These are phyloP conservation scores for Aspergillus ostianus DNA, from an alignment of 495 filamentous ascomycete species.

Conservation along the genomic window DNA sequence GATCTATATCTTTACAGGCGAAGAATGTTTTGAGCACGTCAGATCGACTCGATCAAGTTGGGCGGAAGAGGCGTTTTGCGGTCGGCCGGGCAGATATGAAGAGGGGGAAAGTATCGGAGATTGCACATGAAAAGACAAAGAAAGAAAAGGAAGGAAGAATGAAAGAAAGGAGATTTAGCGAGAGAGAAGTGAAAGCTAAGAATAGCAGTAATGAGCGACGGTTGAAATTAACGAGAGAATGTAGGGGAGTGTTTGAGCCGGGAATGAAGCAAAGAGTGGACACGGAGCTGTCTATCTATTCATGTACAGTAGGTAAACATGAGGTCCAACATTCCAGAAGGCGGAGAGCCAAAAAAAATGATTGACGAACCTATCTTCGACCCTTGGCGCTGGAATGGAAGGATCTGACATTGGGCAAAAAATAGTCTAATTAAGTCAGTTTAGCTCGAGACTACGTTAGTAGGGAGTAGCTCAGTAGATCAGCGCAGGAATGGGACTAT, in stretches of 20 bases:
- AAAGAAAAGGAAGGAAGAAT: slow-evolving; percentile 3
- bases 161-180: slow-evolving; percentile 7
- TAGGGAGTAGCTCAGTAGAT: background rate
- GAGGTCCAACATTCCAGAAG: slow-evolving; percentile 10
- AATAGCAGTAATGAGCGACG: slow-evolving; percentile 11
- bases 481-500: background rate
- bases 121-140: background rate
- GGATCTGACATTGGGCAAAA: slow-evolving; percentile 2
- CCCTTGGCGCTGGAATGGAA: slow-evolving; percentile 4
- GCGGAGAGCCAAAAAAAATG: slow-evolving; percentile 15
- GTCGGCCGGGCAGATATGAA: slow-evolving; percentile 7
- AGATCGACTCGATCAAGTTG: background rate
- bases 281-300: background rate
- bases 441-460: background rate
- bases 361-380: slow-evolving; percentile 12
- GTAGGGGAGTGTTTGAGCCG: background rate
- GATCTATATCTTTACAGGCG: background rate
- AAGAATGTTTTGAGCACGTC: background rate
- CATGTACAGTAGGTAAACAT: background rate
- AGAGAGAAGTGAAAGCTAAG: background rate
- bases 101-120: background rate
- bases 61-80: slow-evolving; percentile 6
- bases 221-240: slow-evolving; percentile 3
- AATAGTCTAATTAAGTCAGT: background rate
- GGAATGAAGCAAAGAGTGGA: background rate